Evolutionary conservation across 176 grass and related monocot genomes (phyloP).

Genomic region (Themeda triandra): DNA sequence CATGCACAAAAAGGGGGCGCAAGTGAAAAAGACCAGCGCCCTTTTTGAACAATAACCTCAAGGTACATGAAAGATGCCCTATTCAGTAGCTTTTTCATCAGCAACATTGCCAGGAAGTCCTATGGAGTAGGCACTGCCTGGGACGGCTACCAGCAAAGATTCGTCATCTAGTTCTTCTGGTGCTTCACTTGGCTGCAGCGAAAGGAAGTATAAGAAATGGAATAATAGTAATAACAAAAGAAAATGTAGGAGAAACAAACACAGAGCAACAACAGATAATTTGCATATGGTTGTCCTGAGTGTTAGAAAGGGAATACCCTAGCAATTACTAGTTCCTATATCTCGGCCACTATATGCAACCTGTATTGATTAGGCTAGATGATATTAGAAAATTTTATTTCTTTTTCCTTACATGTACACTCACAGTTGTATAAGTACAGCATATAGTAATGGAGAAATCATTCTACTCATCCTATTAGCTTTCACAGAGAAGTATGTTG

Average conservation of each 20-base stretch:
- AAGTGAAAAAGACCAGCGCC: background rate
- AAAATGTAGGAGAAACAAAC: conserved; percentile 4
- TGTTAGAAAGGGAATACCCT: background rate
- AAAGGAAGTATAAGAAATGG: background rate
- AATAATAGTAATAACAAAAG: background rate
- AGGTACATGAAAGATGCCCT: background rate
- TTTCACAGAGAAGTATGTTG: background rate
- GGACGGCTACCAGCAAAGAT: conserved; percentile 52
- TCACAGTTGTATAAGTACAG: background rate
- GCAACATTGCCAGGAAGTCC: background rate
- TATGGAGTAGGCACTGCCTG: conserved; percentile 82
- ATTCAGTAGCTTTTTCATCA: conserved; percentile 12
- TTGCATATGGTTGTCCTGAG: background rate
- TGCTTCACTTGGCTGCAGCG: conserved; percentile 37
- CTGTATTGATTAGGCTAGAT: background rate
- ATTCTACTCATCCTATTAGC: background rate
- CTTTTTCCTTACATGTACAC: background rate
- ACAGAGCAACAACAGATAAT: background rate
- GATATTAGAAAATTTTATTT: background rate
- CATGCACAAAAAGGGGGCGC: background rate
- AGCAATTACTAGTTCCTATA: background rate
- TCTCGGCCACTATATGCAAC: background rate
- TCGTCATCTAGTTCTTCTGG: conserved; percentile 36
- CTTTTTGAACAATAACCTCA: background rate
- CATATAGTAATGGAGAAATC: background rate